A percentile compares a stretch with the other conserved stretches of the same genome.
phyloP scores from a whole-genome alignment of 2,329 filamentous ascomycete species.

The Penicillium italicum region DNA sequence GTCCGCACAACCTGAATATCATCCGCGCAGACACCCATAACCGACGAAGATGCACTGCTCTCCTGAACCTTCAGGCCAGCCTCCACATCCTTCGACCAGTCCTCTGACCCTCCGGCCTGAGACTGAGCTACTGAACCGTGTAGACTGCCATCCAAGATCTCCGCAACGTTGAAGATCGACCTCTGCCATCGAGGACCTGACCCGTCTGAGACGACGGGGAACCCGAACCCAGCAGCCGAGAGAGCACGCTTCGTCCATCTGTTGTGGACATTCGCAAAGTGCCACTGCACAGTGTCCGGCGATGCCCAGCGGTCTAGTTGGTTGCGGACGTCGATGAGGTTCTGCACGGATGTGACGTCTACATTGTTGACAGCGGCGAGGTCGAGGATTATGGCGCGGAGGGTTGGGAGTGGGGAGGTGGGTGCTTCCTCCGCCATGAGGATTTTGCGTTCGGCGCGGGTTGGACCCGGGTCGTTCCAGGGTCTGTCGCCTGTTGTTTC shows the following conservation, averaged over 20 bases:
- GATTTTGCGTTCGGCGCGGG: constrained; percentile 42
- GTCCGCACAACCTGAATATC: not conserved
- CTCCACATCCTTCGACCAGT: not conserved
- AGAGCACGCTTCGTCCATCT: constrained; percentile 88
- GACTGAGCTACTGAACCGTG: not conserved
- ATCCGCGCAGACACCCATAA: not conserved
- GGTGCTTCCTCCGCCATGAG: constrained; percentile 44
- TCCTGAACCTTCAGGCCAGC: not conserved
- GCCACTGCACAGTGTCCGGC: constrained; percentile 82
- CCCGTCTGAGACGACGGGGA: constrained; percentile 47
- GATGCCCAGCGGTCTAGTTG: constrained; percentile 80
- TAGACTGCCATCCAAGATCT: not conserved
- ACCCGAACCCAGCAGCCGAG: constrained; percentile 78
- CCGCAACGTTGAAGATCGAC: constrained; percentile 2
- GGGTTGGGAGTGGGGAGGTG: constrained; percentile 55
- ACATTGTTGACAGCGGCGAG: constrained; percentile 88
- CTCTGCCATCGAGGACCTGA: not conserved
- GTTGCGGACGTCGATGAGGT: constrained; percentile 84
- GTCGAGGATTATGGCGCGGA: constrained; percentile 83
- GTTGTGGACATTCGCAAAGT: constrained; percentile 82
- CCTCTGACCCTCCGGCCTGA: not conserved
- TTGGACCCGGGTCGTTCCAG: constrained; percentile 84
- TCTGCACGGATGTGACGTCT: constrained; percentile 83
- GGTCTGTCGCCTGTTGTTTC: constrained; percentile 68
- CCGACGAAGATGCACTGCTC: not conserved